These are phyloP conservation scores for Isoetes taiwanensis DNA, from an alignment of 75 land plant genomes.

Conservation along the genomic window DNA sequence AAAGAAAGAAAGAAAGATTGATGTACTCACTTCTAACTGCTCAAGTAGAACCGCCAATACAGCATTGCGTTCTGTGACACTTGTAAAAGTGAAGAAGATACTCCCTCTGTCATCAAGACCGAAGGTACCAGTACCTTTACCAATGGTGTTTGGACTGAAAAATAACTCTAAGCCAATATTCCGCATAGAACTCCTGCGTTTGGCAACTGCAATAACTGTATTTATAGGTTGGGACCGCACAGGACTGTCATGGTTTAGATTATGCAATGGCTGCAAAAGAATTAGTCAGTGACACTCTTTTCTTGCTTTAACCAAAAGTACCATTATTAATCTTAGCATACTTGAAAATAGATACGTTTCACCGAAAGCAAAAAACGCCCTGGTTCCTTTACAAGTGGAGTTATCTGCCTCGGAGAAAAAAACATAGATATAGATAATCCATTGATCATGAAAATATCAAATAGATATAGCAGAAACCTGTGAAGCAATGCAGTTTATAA, in stretches of 20 bases:
- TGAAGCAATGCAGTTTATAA: slow-evolving; percentile 27
- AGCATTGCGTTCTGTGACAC: slow-evolving; percentile 20
- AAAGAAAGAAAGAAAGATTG: no score
- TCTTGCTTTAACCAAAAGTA: background rate
- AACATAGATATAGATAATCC: background rate
- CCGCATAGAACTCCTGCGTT: slow-evolving; percentile 25
- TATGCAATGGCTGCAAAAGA: slow-evolving; percentile 26
- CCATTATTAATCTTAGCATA: slow-evolving; percentile 4
- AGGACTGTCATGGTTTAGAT: slow-evolving; percentile 31
- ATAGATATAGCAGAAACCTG: no score
- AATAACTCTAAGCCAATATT: slow-evolving; percentile 31
- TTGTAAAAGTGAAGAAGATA: slow-evolving; percentile 32
- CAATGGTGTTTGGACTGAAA: slow-evolving; percentile 12
- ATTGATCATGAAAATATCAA: no score
- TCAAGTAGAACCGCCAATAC: slow-evolving; percentile 9
- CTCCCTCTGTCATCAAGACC: slow-evolving; percentile 23
- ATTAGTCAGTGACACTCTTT: background rate
- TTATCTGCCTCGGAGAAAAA: slow-evolving; percentile 20
- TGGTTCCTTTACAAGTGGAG: slow-evolving; percentile 37
- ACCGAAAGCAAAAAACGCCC: slow-evolving; percentile 31
- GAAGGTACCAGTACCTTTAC: no score
- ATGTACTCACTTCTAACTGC: slow-evolving; percentile 19
- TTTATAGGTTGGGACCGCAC: slow-evolving; percentile 27
- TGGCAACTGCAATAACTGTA: slow-evolving; percentile 27
- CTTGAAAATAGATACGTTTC: slow-evolving; percentile 31